These are phyloP conservation scores for Pleurotus eryngii DNA, from an alignment of 768 basidiomycete species.

Conservation along the genomic window DNA sequence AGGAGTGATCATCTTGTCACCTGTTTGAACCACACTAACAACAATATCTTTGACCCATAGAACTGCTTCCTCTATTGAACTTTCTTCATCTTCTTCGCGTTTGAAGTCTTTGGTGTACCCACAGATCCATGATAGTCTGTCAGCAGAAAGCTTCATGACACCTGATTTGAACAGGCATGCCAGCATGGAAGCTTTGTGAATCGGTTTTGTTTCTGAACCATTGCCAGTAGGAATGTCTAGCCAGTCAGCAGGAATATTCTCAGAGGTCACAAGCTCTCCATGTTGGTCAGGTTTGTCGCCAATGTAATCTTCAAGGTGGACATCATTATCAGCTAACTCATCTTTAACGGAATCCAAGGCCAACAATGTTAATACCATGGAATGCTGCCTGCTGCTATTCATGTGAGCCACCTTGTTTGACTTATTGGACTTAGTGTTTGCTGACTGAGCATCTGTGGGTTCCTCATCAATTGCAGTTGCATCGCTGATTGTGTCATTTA, in stretches of 20 bases:
- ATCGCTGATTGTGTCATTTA: not conserved
- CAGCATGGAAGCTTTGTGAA: not conserved
- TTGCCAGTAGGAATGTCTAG: not conserved
- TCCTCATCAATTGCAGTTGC: not conserved
- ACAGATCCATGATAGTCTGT: not conserved
- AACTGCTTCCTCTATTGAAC: not conserved
- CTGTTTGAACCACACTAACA: not conserved
- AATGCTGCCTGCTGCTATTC: no score
- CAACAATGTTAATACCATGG: not conserved
- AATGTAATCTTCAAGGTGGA: not conserved
- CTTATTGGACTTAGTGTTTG: no score
- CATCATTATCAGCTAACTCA: not conserved
- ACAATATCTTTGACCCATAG: not conserved
- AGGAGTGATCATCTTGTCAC: not conserved
- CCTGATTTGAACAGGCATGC: not conserved
- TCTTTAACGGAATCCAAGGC: not conserved
- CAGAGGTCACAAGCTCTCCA: not conserved
- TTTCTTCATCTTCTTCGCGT: not conserved
- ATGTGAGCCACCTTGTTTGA: no score
- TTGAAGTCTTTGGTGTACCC: not conserved
- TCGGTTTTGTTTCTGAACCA: not conserved
- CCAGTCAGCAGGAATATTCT: not conserved
- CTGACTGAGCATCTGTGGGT: no score
- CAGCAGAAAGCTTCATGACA: not conserved
- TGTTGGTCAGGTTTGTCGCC: not conserved